Evolutionary conservation across 2,329 filamentous ascomycete genomes (phyloP).

Genomic region (Cladosporium sp.): DNA sequence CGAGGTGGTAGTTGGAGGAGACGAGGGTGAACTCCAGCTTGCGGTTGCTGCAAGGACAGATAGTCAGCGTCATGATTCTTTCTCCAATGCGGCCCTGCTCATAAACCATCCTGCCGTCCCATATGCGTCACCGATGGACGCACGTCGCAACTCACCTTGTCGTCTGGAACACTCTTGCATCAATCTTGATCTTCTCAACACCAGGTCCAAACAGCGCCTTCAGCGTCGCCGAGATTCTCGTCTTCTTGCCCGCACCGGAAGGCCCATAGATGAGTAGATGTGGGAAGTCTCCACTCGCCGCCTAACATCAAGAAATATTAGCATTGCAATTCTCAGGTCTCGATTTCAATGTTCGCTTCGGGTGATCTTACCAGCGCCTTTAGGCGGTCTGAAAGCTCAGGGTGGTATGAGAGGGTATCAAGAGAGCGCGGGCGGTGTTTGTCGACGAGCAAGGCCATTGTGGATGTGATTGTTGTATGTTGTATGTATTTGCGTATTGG

Average conservation of each 20-base stretch:
- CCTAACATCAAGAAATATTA: slow-evolving; percentile 54
- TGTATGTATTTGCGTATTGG: background rate
- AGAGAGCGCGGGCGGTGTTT: slow-evolving; percentile 71
- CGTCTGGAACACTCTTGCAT: slow-evolving; percentile 94
- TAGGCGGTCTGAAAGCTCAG: slow-evolving; percentile 82
- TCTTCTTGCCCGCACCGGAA: slow-evolving; percentile 96
- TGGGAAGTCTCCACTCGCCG: slow-evolving; percentile 95
- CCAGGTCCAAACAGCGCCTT: slow-evolving; percentile 94
- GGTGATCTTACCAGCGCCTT: slow-evolving; percentile 69
- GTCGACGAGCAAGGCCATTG: slow-evolving; percentile 67
- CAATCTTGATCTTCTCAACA: slow-evolving; percentile 99
- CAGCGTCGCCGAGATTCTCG: slow-evolving; percentile 88
- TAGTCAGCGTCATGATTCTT: background rate
- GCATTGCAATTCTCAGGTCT: background rate
- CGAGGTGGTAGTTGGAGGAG: slow-evolving; percentile 93
- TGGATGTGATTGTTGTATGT: slow-evolving; percentile 22
- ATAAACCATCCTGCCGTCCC: background rate
- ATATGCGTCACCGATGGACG: background rate
- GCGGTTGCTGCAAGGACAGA: slow-evolving; percentile 66
- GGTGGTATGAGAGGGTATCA: slow-evolving; percentile 80
- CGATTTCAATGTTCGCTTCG: background rate
- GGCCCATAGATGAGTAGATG: slow-evolving; percentile 97
- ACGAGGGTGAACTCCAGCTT: slow-evolving; percentile 99
- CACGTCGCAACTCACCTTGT: slow-evolving; percentile 44
- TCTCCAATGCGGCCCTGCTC: background rate